Conservation (phyloP, 1,284 basidiomycete species). For the Apiotrichum laibachii region DNA sequence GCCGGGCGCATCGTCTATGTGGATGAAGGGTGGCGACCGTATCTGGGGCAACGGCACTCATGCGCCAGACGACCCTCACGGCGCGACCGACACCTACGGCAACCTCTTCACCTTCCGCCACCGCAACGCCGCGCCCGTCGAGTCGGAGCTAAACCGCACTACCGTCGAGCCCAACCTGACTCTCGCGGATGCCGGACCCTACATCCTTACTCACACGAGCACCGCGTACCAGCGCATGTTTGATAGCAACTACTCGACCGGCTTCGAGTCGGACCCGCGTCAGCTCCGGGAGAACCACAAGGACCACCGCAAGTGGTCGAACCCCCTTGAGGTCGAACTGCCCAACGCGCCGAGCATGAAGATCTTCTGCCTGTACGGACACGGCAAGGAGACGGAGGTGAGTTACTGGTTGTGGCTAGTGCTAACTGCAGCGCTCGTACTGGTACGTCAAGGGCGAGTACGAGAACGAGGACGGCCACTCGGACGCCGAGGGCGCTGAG, state of each 20-base stretch:
- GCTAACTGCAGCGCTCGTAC: constrained; percentile 49
- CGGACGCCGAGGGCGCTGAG: constrained; percentile 54
- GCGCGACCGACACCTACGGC: constrained; percentile 69
- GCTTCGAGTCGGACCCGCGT: constrained; percentile 75
- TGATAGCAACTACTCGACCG: constrained; percentile 83
- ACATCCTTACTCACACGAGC: constrained; percentile 83
- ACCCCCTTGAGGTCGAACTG: constrained; percentile 50
- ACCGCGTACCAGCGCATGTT: constrained; percentile 87
- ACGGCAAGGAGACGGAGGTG: constrained; percentile 94
- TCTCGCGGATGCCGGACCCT: constrained; percentile 67
- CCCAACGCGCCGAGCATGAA: constrained; percentile 90
- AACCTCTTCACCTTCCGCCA: constrained; percentile 77
- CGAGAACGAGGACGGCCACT: constrained; percentile 62
- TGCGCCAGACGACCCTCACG: constrained; percentile 65
- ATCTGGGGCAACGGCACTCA: constrained; percentile 74
- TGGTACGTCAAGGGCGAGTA: constrained; percentile 69
- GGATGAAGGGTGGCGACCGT: constrained; percentile 87
- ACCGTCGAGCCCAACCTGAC: constrained; percentile 70
- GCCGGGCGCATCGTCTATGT: constrained; percentile 91
- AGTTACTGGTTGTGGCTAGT: constrained; percentile 25
- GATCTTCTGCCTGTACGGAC: constrained; percentile 90
- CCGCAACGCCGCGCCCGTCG: constrained; percentile 26
- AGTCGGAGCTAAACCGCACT: constrained; percentile 43
- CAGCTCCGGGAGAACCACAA: constrained; percentile 64
- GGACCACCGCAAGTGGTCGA: constrained; percentile 56